phyloP scores from a whole-genome alignment of 768 basidiomycete genomes.

The Cystoderma amianthinum region DNA sequence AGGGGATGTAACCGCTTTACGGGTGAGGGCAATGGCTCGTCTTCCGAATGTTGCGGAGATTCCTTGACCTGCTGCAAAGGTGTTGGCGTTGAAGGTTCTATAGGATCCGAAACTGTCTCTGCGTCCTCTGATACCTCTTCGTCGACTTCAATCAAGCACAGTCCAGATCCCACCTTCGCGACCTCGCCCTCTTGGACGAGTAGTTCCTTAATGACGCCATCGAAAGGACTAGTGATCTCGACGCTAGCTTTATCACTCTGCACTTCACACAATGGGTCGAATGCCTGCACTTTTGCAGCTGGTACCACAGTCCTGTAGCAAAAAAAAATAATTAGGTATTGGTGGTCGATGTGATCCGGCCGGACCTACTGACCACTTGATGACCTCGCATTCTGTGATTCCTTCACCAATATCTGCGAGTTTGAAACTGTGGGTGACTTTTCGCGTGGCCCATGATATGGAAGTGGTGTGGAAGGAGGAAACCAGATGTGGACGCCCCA shows the following conservation, averaged over 20 bases:
- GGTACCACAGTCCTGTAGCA: constrained; percentile 58
- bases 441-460: constrained; percentile 20
- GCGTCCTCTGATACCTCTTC: constrained; percentile 33
- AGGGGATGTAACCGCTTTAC: constrained; percentile 41
- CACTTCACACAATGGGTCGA: constrained; percentile 77
- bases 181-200: constrained; percentile 77
- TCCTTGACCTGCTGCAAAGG: constrained; percentile 8
- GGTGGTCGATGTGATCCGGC: constrained; percentile 16
- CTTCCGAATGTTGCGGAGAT: constrained; percentile 7
- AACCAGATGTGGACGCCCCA: constrained; percentile 17
- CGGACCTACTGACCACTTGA: constrained; percentile 64
- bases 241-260: constrained; percentile 90
- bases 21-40: constrained; percentile 3
- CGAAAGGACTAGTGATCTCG: constrained; percentile 84
- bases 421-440: constrained; percentile 54
- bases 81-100: constrained; percentile 3
- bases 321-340: constrained; percentile 5
- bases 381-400: constrained; percentile 85
- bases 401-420: constrained; percentile 88
- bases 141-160: constrained; percentile 80
- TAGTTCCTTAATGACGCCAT: constrained; percentile 66
- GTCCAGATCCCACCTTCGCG: constrained; percentile 72
- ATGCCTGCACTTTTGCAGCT: constrained; percentile 42
- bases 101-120: constrained; percentile 13
- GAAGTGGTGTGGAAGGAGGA: constrained; percentile 26